phyloP scores from a whole-genome alignment of 176 grass and related monocot genomes.

The Carex pumila region DNA sequence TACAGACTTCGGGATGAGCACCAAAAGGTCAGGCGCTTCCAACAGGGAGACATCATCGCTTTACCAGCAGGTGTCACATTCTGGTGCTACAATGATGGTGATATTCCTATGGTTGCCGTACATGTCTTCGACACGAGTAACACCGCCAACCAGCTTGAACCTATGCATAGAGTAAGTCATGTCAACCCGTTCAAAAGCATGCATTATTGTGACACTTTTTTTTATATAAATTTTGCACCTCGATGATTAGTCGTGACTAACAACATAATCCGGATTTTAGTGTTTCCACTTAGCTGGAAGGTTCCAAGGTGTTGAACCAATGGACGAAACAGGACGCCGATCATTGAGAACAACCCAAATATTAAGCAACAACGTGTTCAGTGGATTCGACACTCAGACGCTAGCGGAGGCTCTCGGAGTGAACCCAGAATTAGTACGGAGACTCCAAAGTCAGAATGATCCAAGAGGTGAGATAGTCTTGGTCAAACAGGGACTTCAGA shows the following conservation, averaged over 20 bases:
- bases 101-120: constrained; percentile 3
- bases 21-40: constrained; percentile 18
- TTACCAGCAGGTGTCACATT: constrained; percentile 18
- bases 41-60: constrained; percentile 22
- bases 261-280: not conserved
- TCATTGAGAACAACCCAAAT: not conserved
- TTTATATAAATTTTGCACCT: not conserved
- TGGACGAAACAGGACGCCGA: not conserved
- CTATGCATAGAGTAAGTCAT: not conserved
- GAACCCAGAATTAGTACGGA: not conserved
- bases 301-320: not conserved
- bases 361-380: constrained; percentile 21
- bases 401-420: constrained; percentile 13
- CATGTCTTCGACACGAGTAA: constrained; percentile 25
- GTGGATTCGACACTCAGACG: constrained; percentile 18
- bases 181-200: not conserved
- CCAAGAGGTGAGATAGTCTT: constrained; percentile 27
- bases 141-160: constrained; percentile 27
- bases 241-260: not conserved
- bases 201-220: not conserved
- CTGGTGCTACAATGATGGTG: constrained; percentile 32
- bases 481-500: constrained; percentile 22
- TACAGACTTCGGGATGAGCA: constrained; percentile 1
- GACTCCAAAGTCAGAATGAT: constrained; percentile 28
- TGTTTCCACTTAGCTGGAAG: constrained; percentile 32